Conservation (phyloP, 306 rosid genomes). For the Lotus japonicus region DNA sequence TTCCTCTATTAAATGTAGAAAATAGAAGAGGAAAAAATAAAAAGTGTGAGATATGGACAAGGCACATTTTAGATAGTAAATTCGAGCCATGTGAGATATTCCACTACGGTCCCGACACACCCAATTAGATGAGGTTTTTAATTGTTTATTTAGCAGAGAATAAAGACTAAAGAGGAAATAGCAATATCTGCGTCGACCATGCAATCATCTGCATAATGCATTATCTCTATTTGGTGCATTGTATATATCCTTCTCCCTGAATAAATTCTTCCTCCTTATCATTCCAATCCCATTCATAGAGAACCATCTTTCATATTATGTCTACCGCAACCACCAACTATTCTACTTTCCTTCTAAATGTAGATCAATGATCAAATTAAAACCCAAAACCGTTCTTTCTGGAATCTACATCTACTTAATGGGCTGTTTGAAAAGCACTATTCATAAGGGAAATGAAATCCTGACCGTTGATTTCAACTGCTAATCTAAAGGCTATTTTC, state of each 20-base stretch:
- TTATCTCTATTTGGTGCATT: slow-evolving; percentile 38
- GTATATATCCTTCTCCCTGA: slow-evolving; percentile 36
- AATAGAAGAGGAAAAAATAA: not conserved
- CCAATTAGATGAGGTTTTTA: slow-evolving; percentile 27
- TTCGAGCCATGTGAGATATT: slow-evolving; percentile 49
- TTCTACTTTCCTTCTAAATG: not conserved
- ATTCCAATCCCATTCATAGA: slow-evolving; percentile 4
- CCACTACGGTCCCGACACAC: slow-evolving; percentile 54
- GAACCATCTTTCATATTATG: not conserved
- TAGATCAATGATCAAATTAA: not conserved
- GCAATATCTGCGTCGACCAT: not conserved
- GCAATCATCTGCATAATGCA: slow-evolving; percentile 8
- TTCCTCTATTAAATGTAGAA: not conserved
- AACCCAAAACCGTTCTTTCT: not conserved
- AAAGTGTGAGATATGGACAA: slow-evolving; percentile 25
- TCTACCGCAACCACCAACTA: slow-evolving; percentile 18
- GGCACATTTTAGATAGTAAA: slow-evolving; percentile 29
- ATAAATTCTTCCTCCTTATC: slow-evolving; percentile 30
- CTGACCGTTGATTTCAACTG: too few relatives aligned
- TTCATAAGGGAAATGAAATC: too few relatives aligned
- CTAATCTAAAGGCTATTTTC: too few relatives aligned
- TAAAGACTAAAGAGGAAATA: slow-evolving; percentile 30
- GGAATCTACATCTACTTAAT: too few relatives aligned
- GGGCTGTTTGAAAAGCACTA: too few relatives aligned
- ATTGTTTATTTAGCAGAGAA: slow-evolving; percentile 15